Evolutionary conservation across 768 basidiomycete genomes (phyloP), one percentile per base, ranked within the genome.

Genomic region (Lentinus tigrinus): DNA sequence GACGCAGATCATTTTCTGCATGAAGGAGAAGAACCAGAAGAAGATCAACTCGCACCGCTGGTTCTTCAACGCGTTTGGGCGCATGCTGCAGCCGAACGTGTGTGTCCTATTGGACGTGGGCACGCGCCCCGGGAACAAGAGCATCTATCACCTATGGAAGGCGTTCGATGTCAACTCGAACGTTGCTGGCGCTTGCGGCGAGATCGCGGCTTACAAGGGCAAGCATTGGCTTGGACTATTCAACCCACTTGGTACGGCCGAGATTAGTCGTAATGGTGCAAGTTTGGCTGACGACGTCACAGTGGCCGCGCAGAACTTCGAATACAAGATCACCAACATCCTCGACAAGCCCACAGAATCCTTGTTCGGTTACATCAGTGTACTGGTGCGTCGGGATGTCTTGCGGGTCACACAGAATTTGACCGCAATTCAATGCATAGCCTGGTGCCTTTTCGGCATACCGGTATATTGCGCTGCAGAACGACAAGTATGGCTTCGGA

Each of bases 1-100:
- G 2, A 93, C 89, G n/a, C 96, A 95, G 69, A 94, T 92, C 48
- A 87, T 98, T 31, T 92, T 92, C 69, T 91, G 88, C 69, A 81
- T 91, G 77, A 92, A 93, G 76, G 94, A 95, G 76, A 91, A 85
- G 77, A 98, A 96, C 69, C 89, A 93, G 69, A 95, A 95, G 79
- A 97, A 98, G 76, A 95, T 98, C 69, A 98, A 97, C 70, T 92
- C 89, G 47, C 95, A 97, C 67, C 79, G 95, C 47, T 98, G 95
- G 95, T 96, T 95, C 73, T 97, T 98, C 74, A 98, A 97, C 69
- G 95, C 93, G 0, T 91, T 98, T 69, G 90, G 83, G 0, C 80
- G 87, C 0, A 76, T 95, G 70, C 73, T 98, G 9, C 62, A 91
- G 89, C 89, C 95, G 19, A 97, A 95, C 65, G 87, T 98, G 9